Percentiles rank a stretch among this genome's conserved stretches.
Conservation (phyloP, 2,329 filamentous ascomycete genomes). For the Monosporascus sp. region DNA sequence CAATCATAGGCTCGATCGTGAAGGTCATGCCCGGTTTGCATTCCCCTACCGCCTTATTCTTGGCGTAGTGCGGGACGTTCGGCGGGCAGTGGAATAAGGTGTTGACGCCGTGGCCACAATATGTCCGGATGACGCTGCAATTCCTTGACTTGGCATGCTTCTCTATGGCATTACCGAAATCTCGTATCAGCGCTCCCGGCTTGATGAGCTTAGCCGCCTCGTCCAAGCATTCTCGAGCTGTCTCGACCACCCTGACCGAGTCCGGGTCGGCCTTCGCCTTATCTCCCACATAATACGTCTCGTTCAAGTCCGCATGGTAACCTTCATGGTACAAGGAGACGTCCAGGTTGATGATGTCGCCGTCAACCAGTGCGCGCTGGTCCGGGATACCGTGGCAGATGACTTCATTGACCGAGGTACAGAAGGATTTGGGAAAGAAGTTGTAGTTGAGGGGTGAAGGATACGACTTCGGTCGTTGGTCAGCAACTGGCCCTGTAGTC, state of each 20-base stretch:
- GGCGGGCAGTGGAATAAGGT: slow-evolving; percentile 88
- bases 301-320: slow-evolving; percentile 94
- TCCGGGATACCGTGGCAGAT: slow-evolving; percentile 99
- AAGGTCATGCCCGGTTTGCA: slow-evolving; percentile 98
- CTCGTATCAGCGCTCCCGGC: slow-evolving; percentile 85
- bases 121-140: slow-evolving; percentile 91
- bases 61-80: slow-evolving; percentile 94
- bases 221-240: slow-evolving; percentile 83
- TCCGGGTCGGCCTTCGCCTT: slow-evolving; percentile 80
- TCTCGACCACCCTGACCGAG: slow-evolving; percentile 83
- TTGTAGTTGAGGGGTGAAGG: slow-evolving; percentile 94
- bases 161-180: slow-evolving; percentile 92
- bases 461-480: slow-evolving; percentile 62
- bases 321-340: slow-evolving; percentile 91
- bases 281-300: slow-evolving; percentile 96
- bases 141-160: slow-evolving; percentile 81
- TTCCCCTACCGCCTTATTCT: slow-evolving; percentile 94
- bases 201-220: slow-evolving; percentile 88
- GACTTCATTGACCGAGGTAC: slow-evolving; percentile 92
- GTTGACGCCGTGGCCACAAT: slow-evolving; percentile 95
- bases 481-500: background rate
- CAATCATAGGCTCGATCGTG: slow-evolving; percentile 98
- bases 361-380: slow-evolving; percentile 77
- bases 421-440: slow-evolving; percentile 96
- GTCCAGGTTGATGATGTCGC: slow-evolving; percentile 96